These are phyloP conservation scores for Coniella vitis DNA, from an alignment of 2,329 filamentous ascomycete genomes.

Conservation along the genomic window DNA sequence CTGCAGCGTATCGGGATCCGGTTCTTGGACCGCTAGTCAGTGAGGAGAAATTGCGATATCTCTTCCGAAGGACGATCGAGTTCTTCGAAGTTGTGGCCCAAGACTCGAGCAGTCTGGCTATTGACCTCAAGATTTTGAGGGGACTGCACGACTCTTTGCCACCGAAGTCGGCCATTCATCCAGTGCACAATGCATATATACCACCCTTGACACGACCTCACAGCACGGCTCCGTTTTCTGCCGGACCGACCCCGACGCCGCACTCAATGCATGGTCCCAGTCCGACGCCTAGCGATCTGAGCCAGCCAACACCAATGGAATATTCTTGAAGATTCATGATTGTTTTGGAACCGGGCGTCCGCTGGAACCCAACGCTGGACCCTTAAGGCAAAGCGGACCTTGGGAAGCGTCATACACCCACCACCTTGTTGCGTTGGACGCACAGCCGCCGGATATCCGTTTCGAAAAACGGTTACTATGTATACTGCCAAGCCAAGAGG, in stretches of 20 bases:
- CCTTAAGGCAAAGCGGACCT: neutral
- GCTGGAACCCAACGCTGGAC: neutral
- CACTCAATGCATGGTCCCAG: slow-evolving; percentile 4
- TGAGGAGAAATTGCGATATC: slow-evolving; percentile 43
- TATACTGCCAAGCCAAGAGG: no score
- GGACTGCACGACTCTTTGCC: slow-evolving; percentile 41
- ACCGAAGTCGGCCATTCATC: slow-evolving; percentile 9
- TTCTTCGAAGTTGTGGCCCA: slow-evolving; percentile 66
- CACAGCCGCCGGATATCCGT: no score
- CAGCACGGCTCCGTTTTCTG: slow-evolving; percentile 8
- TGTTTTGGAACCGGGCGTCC: neutral
- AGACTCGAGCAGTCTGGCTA: slow-evolving; percentile 66
- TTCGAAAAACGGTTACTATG: no score
- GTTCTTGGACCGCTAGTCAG: slow-evolving; percentile 53
- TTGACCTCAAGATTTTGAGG: slow-evolving; percentile 68
- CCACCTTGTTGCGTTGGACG: no score
- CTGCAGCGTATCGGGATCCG: slow-evolving; percentile 67
- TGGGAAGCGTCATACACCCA: no score
- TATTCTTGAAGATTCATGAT: neutral
- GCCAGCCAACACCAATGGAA: slow-evolving; percentile 12
- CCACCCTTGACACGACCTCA: slow-evolving; percentile 1
- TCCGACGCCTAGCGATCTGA: slow-evolving; percentile 10
- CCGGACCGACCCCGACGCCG: slow-evolving; percentile 8
- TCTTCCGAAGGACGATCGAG: slow-evolving; percentile 67
- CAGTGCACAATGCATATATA: neutral